These are phyloP conservation scores for Clavispora vitiphila DNA, from an alignment of 805 yeast genomes.

Conservation along the genomic window DNA sequence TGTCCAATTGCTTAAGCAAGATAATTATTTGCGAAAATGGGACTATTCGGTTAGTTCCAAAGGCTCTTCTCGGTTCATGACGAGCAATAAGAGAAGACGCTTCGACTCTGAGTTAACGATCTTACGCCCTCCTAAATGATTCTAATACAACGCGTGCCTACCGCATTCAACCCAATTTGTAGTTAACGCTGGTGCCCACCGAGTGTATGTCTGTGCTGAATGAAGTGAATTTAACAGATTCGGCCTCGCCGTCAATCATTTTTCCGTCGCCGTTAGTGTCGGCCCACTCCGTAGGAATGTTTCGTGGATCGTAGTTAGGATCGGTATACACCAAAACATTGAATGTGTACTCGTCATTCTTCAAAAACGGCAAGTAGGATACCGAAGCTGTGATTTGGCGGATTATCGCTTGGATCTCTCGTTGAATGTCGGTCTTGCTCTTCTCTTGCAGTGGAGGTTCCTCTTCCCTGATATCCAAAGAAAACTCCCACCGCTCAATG, in stretches of 20 bases:
- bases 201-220: constrained; percentile 65
- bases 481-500: constrained; percentile 86
- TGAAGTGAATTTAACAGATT: constrained; percentile 62
- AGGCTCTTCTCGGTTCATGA: constrained; percentile 48
- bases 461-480: constrained; percentile 41
- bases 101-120: constrained; percentile 33
- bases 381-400: constrained; percentile 87
- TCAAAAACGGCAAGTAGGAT: constrained; percentile 73
- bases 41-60: constrained; percentile 33
- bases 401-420: constrained; percentile 77
- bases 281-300: constrained; percentile 79
- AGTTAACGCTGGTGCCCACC: constrained; percentile 69
- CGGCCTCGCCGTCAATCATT: constrained; percentile 49
- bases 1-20: constrained; percentile 30
- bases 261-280: constrained; percentile 59
- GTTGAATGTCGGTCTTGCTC: constrained; percentile 49
- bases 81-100: constrained; percentile 44
- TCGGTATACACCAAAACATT: constrained; percentile 82
- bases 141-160: not conserved
- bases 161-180: constrained; percentile 27
- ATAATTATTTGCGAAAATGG: constrained; percentile 45
- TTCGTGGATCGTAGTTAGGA: constrained; percentile 42
- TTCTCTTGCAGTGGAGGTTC: constrained; percentile 18
- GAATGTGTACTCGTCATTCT: constrained; percentile 59
- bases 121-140: constrained; percentile 9